Evolutionary conservation across 1,284 basidiomycete species (phyloP).

Genomic region (Boletus hoseneyae): DNA sequence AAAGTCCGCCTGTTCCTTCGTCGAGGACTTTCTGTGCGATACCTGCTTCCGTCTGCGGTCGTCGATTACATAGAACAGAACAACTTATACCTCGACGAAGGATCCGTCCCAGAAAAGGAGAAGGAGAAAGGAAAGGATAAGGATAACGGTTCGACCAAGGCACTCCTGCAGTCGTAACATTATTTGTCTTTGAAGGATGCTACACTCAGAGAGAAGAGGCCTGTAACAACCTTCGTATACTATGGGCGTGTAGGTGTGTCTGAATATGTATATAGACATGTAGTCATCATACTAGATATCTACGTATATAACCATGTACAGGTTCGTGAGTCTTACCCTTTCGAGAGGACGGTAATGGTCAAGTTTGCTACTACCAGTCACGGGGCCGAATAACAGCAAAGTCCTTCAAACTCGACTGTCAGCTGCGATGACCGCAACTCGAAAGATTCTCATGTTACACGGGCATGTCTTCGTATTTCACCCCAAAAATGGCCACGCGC

Average conservation of each 20-base stretch:
- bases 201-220: too few relatives aligned
- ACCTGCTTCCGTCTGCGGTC: constrained; percentile 88
- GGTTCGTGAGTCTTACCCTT: too few relatives aligned
- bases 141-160: constrained; percentile 20
- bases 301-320: too few relatives aligned
- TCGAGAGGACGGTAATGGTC: too few relatives aligned
- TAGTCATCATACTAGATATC: too few relatives aligned
- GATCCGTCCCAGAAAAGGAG: constrained; percentile 37
- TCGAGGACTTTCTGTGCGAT: constrained; percentile 91
- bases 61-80: constrained; percentile 93
- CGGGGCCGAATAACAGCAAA: too few relatives aligned
- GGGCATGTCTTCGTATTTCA: constrained; percentile 21
- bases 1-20: constrained; percentile 91
- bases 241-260: too few relatives aligned
- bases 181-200: background rate
- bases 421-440: constrained; percentile 5
- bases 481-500: background rate
- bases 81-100: constrained; percentile 69
- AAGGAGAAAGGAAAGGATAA: constrained; percentile 46
- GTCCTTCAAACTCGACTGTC: too few relatives aligned
- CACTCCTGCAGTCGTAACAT: constrained; percentile 4
- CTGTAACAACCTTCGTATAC: background rate
- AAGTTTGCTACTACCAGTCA: too few relatives aligned
- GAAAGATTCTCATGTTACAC: constrained; percentile 34
- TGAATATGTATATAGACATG: too few relatives aligned